Evolutionary conservation across 108 stramenopile genomes (phyloP).

Genomic region (Pinguiococcus pyrenoidosus): DNA sequence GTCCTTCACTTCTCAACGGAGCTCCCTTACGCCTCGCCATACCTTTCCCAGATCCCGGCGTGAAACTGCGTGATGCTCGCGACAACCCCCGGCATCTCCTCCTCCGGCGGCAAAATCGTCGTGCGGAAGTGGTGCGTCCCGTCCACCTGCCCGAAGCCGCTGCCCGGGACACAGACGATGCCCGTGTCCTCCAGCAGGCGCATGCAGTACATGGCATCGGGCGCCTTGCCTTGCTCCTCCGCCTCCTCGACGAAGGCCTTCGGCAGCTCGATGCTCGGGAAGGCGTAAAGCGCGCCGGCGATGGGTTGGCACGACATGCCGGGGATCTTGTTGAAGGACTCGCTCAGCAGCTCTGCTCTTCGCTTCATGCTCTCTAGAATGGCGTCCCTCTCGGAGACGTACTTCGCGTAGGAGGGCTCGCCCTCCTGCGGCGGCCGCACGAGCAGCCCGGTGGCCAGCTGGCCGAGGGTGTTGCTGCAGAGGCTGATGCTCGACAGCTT

Average conservation of each 20-base stretch:
- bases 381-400: constrained; percentile 38
- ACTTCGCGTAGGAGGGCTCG: constrained; percentile 54
- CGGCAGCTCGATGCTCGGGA: constrained; percentile 71
- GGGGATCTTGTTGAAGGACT: constrained; percentile 56
- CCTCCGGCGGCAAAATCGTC: constrained; percentile 80
- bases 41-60: too few species aligned
- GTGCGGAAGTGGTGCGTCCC: constrained; percentile 89
- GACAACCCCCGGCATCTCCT: constrained; percentile 49
- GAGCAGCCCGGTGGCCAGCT: constrained; percentile 81
- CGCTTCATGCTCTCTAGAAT: constrained; percentile 54
- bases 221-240: constrained; percentile 36
- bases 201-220: constrained; percentile 79
- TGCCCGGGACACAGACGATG: constrained; percentile 86
- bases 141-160: constrained; percentile 80
- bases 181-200: constrained; percentile 72
- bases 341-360: constrained; percentile 23
- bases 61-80: too few species aligned
- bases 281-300: constrained; percentile 90
- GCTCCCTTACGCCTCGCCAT: too few species aligned
- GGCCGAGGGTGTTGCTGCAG: constrained; percentile 69
- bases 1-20: too few species aligned
- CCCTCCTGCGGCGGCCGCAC: constrained; percentile 57
- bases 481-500: constrained; percentile 70
- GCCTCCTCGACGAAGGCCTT: constrained; percentile 55
- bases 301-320: constrained; percentile 74